Evolutionary conservation across 305 asterid species (phyloP).

Genomic region (Fraxinus albicans): DNA sequence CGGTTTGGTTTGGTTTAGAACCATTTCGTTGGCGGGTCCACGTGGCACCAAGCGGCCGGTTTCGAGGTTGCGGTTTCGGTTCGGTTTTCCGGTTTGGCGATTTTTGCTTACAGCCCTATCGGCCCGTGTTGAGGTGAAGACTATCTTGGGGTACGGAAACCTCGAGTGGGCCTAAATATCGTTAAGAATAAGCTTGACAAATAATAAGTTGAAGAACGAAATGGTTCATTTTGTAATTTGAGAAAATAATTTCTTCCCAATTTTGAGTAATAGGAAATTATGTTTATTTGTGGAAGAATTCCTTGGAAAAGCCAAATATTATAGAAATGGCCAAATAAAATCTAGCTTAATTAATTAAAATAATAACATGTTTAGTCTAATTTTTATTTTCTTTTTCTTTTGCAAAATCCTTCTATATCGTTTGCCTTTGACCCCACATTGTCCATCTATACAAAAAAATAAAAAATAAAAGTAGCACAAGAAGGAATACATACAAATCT

Average conservation of each 20-base stretch:
- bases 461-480: no score
- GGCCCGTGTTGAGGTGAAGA: neutral
- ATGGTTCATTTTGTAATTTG: neutral
- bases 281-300: neutral
- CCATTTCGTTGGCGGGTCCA: no score
- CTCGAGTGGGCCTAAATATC: neutral
- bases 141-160: neutral
- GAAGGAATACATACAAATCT: neutral
- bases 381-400: neutral
- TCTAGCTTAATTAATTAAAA: neutral
- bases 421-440: neutral
- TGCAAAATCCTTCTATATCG: neutral
- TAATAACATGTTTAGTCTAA: neutral
- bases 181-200: neutral
- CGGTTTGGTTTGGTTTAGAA: no score
- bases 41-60: no score
- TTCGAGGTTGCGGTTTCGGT: no score
- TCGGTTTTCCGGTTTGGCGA: no score
- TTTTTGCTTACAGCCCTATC: no score
- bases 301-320: neutral
- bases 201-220: neutral
- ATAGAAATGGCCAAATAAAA: neutral
- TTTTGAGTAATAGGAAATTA: no score
- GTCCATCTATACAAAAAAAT: neutral
- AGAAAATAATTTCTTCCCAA: neutral